Percentiles rank a stretch among this genome's conserved stretches.
Evolutionary conservation across 306 rosid species (phyloP).

Genomic region (Cucurbita argyrosperma): DNA sequence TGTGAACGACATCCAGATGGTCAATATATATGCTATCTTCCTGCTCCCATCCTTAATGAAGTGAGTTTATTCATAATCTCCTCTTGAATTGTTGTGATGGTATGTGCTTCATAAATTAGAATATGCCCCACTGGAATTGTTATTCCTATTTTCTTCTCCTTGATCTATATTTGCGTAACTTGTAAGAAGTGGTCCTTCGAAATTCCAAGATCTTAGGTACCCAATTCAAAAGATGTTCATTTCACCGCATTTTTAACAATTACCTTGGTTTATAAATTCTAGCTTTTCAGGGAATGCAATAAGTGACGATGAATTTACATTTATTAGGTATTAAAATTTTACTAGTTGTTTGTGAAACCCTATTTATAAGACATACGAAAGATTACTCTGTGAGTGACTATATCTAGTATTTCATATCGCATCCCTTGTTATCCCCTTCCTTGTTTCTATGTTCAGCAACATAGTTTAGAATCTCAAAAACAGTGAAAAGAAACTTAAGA

Average conservation of each 20-base stretch:
- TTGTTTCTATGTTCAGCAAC: too few relatives aligned
- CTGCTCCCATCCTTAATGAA: slow-evolving; percentile 87
- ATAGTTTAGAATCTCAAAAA: background rate
- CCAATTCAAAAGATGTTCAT: background rate
- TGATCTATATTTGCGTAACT: background rate
- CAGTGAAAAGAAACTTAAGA: background rate
- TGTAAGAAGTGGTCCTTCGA: background rate
- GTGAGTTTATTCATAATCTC: slow-evolving; percentile 27
- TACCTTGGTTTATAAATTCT: background rate
- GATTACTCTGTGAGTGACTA: background rate
- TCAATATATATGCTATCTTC: slow-evolving; percentile 79
- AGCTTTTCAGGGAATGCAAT: background rate
- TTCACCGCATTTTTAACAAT: background rate
- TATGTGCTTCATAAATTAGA: background rate
- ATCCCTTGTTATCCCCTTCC: background rate
- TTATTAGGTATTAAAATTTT: background rate
- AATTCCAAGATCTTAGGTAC: background rate
- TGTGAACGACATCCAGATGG: slow-evolving; percentile 93
- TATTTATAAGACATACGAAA: background rate
- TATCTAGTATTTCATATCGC: background rate
- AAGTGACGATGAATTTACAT: background rate
- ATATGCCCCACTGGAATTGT: background rate
- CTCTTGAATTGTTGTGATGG: background rate
- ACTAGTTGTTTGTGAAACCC: background rate
- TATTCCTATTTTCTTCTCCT: background rate